phyloP scores from a whole-genome alignment of 2,329 filamentous ascomycete species.

The Fusarium sp. region DNA sequence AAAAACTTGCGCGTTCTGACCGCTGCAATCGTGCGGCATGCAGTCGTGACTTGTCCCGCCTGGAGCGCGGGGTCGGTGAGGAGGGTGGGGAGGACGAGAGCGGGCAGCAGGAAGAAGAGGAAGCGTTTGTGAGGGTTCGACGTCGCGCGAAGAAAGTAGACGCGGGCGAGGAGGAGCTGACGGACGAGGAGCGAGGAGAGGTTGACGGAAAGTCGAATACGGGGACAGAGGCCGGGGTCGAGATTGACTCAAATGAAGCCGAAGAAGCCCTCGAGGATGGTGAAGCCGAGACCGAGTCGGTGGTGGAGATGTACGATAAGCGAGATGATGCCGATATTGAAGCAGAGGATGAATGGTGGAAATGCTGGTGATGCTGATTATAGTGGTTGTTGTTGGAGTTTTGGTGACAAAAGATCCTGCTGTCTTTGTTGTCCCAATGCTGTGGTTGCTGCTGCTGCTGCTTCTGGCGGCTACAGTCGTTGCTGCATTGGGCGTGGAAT shows the following conservation, averaged over 20 bases:
- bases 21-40: slow-evolving; percentile 62
- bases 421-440: slow-evolving; percentile 14
- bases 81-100: slow-evolving; percentile 39
- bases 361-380: slow-evolving; percentile 43
- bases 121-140: slow-evolving; percentile 39
- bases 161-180: slow-evolving; percentile 32
- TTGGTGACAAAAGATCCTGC: slow-evolving; percentile 15
- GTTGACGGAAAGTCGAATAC: slow-evolving; percentile 26
- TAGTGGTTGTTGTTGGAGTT: slow-evolving; percentile 42
- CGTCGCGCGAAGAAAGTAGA: slow-evolving; percentile 29
- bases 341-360: slow-evolving; percentile 43
- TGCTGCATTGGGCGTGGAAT: slow-evolving; percentile 43
- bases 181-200: slow-evolving; percentile 21
- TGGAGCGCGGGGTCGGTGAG: slow-evolving; percentile 52
- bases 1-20: slow-evolving; percentile 54
- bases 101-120: slow-evolving; percentile 29
- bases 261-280: slow-evolving; percentile 38
- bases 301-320: slow-evolving; percentile 45
- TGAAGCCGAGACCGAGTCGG: slow-evolving; percentile 32
- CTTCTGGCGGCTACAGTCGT: slow-evolving; percentile 21
- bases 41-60: slow-evolving; percentile 61
- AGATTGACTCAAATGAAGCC: slow-evolving; percentile 38
- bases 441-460: slow-evolving; percentile 16
- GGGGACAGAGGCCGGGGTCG: slow-evolving; percentile 38
- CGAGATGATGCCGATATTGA: slow-evolving; percentile 41